These are phyloP conservation scores for Ceratocystis cubensis DNA, from an alignment of 2,329 filamentous ascomycete species.

Conservation along the genomic window DNA sequence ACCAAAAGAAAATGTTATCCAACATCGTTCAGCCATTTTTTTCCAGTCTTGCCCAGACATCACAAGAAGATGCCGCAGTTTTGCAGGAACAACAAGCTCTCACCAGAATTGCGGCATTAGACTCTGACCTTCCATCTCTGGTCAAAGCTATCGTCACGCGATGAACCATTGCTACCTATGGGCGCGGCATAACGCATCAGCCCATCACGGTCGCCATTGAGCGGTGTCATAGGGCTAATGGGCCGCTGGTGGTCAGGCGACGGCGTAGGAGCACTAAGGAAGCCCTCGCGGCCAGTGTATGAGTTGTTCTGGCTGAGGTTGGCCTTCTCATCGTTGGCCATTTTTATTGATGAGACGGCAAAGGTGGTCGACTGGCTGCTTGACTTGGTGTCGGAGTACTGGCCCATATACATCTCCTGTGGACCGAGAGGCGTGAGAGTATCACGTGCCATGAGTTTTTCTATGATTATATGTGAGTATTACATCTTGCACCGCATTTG, in stretches of 20 bases:
- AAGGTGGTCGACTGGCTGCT: conserved; percentile 32
- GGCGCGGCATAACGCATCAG: conserved; percentile 31
- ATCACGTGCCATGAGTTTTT: conserved; percentile 55
- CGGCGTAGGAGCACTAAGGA: background rate
- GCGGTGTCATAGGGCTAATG: conserved; percentile 23
- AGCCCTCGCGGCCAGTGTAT: conserved; percentile 10
- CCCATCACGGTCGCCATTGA: conserved; percentile 25
- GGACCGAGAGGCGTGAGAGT: conserved; percentile 75
- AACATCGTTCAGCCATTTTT: conserved; percentile 3
- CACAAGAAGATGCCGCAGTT: background rate
- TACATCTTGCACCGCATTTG: conserved; percentile 11
- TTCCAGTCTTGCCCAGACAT: background rate
- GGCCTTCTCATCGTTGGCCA: conserved; percentile 23
- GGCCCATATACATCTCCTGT: conserved; percentile 26
- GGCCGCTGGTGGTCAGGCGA: conserved; percentile 21
- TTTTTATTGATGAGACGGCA: conserved; percentile 32
- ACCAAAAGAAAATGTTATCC: background rate
- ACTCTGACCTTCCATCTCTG: background rate
- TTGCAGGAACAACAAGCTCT: background rate
- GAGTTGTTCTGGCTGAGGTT: background rate
- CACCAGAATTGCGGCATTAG: background rate
- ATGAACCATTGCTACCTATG: conserved; percentile 22
- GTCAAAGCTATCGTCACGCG: background rate
- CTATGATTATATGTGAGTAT: conserved; percentile 35
- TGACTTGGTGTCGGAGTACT: conserved; percentile 24